Evolutionary conservation across 108 stramenopile species (phyloP).

Genomic region (Cyclotella baltica): DNA sequence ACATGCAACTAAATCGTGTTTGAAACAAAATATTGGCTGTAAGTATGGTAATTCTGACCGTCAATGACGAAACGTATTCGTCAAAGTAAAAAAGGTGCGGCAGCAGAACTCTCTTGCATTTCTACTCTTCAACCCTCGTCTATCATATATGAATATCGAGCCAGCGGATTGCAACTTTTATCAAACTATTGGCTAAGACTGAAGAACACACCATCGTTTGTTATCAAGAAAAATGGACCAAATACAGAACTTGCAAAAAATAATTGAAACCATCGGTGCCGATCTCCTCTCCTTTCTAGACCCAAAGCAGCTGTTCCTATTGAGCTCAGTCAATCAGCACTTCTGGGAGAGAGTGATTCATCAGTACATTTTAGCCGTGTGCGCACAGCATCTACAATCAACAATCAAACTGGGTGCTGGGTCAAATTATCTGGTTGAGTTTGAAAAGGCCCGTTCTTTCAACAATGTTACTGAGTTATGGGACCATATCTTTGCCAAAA

Average conservation of each 20-base stretch:
- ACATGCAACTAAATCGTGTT: too few species aligned
- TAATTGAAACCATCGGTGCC: background rate
- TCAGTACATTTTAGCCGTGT: background rate
- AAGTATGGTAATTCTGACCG: too few species aligned
- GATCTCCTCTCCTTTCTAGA: background rate
- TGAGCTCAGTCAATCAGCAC: background rate
- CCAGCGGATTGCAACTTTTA: too few species aligned
- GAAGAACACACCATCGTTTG: too few species aligned
- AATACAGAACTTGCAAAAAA: background rate
- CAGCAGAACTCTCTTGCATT: too few species aligned
- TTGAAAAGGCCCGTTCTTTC: background rate
- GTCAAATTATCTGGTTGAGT: constrained; percentile 3
- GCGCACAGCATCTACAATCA: background rate
- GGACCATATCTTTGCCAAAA: background rate
- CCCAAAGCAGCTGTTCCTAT: background rate
- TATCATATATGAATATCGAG: too few species aligned
- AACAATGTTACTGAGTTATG: background rate
- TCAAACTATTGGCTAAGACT: too few species aligned
- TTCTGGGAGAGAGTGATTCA: background rate
- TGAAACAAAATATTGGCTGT: too few species aligned
- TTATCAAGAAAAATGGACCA: background rate
- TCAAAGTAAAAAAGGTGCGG: too few species aligned
- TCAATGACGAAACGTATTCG: too few species aligned
- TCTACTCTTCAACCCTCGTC: too few species aligned
- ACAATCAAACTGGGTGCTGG: background rate